These are phyloP conservation scores for Rhypophila decipiens DNA, from an alignment of 495 filamentous ascomycete genomes.

Conservation along the genomic window DNA sequence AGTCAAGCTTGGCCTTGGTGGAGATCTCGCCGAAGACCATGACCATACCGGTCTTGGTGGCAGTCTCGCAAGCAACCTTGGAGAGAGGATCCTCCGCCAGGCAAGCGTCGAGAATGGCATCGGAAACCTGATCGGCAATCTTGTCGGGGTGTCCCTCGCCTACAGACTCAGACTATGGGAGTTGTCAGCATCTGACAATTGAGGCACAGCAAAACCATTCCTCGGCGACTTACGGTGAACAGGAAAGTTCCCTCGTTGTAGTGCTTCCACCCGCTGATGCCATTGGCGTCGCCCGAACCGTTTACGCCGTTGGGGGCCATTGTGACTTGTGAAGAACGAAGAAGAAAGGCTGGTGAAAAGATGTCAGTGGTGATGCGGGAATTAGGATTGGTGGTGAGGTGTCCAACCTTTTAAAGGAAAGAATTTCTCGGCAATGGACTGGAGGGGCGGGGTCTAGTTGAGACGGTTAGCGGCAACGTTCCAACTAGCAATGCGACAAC, in stretches of 20 bases:
- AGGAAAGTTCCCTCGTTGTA: slow-evolving; percentile 74
- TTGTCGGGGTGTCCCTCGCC: slow-evolving; percentile 98
- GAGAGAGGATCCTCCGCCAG: slow-evolving; percentile 88
- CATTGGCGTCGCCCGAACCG: slow-evolving; percentile 28
- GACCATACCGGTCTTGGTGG: slow-evolving; percentile 99
- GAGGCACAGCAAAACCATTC: not conserved
- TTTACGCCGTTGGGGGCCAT: slow-evolving; percentile 55
- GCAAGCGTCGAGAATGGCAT: slow-evolving; percentile 98
- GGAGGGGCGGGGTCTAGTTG: too few relatives aligned
- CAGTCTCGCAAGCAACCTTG: slow-evolving; percentile 98
- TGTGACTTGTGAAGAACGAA: slow-evolving; percentile 26
- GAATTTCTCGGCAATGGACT: not conserved
- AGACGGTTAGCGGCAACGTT: too few relatives aligned
- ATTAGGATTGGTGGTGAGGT: not conserved
- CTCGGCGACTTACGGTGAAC: slow-evolving; percentile 66
- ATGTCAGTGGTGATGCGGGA: not conserved
- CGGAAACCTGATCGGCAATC: slow-evolving; percentile 97
- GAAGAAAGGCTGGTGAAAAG: not conserved
- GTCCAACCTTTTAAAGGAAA: not conserved
- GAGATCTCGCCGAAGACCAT: slow-evolving; percentile 99
- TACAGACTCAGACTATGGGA: slow-evolving; percentile 77
- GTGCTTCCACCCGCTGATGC: slow-evolving; percentile 38
- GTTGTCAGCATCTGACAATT: slow-evolving; percentile 12
- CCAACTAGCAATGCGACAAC: too few relatives aligned
- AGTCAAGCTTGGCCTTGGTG: slow-evolving; percentile 90